Evolutionary conservation across 345 rosid genomes (phyloP).

Genomic region (Citrus cavaleriei): DNA sequence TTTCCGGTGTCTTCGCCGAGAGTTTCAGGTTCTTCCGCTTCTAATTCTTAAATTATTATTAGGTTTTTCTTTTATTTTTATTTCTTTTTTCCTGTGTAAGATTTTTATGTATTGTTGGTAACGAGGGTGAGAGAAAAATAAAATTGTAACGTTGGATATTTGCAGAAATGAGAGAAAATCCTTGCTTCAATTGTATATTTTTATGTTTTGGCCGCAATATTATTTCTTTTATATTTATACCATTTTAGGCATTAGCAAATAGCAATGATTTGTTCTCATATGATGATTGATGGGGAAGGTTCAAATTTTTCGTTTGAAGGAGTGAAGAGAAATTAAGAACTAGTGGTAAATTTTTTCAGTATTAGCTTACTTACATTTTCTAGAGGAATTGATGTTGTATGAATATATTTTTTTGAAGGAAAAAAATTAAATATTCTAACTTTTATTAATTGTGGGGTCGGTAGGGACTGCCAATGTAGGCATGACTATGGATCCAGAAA

Average conservation of each 20-base stretch:
- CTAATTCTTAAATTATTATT: constrained; percentile 29
- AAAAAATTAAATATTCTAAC: too few relatives aligned
- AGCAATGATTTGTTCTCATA: constrained; percentile 1
- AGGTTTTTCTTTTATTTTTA: background rate
- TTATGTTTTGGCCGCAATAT: background rate
- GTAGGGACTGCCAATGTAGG: constrained; percentile 4
- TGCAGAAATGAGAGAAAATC: constrained; percentile 23
- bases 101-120: constrained; percentile 28
- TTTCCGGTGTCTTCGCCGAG: constrained; percentile 88
- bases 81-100: constrained; percentile 22
- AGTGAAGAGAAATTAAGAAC: too few relatives aligned
- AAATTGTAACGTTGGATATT: constrained; percentile 34
- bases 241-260: background rate
- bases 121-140: constrained; percentile 14
- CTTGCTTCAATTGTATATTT: constrained; percentile 36
- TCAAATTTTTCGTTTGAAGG: too few relatives aligned
- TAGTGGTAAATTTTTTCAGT: too few relatives aligned
- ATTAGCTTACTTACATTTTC: too few relatives aligned
- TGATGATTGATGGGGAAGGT: background rate
- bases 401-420: too few relatives aligned
- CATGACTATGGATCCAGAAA: background rate
- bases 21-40: constrained; percentile 58
- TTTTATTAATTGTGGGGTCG: background rate
- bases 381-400: too few relatives aligned
- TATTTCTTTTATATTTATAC: background rate